These are phyloP conservation scores for Orbilia blumenaviensis DNA, from an alignment of 2,329 filamentous ascomycete species.

Conservation along the genomic window DNA sequence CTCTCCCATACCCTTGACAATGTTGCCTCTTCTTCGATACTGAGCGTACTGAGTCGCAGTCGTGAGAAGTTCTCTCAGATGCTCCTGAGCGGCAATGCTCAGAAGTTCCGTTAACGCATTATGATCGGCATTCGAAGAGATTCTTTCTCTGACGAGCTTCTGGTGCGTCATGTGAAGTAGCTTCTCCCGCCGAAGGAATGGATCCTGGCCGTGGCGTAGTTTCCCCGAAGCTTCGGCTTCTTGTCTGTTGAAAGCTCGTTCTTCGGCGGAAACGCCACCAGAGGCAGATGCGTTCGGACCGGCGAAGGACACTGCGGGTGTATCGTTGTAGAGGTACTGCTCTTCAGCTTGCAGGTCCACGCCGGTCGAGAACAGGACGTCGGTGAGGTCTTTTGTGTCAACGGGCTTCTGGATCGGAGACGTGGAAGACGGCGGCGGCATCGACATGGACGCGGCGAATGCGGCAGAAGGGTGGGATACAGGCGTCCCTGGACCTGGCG, in stretches of 20 bases:
- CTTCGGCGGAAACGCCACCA: slow-evolving; percentile 17
- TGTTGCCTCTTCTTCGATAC: slow-evolving; percentile 40
- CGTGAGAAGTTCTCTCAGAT: slow-evolving; percentile 35
- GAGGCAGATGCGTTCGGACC: background rate
- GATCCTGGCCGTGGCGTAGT: slow-evolving; percentile 32
- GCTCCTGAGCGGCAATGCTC: slow-evolving; percentile 43
- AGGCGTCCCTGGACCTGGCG: slow-evolving; percentile 35
- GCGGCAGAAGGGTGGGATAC: slow-evolving; percentile 31
- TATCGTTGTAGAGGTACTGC: slow-evolving; percentile 56
- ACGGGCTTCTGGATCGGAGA: slow-evolving; percentile 56
- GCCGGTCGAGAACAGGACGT: slow-evolving; percentile 58
- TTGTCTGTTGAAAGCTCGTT: slow-evolving; percentile 18
- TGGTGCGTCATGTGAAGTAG: slow-evolving; percentile 17
- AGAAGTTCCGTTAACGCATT: slow-evolving; percentile 24
- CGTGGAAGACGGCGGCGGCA: slow-evolving; percentile 49
- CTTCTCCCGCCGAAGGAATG: slow-evolving; percentile 15
- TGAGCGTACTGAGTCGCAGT: slow-evolving; percentile 18
- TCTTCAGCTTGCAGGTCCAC: slow-evolving; percentile 58
- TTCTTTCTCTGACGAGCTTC: slow-evolving; percentile 14
- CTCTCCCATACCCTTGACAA: slow-evolving; percentile 35
- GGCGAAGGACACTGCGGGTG: slow-evolving; percentile 35
- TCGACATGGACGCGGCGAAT: slow-evolving; percentile 44
- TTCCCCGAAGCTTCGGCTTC: slow-evolving; percentile 45
- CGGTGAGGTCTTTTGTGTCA: slow-evolving; percentile 58
- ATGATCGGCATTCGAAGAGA: slow-evolving; percentile 23